Evolutionary conservation across 441 rosid species (phyloP).

Genomic region (Manihot esculenta): DNA sequence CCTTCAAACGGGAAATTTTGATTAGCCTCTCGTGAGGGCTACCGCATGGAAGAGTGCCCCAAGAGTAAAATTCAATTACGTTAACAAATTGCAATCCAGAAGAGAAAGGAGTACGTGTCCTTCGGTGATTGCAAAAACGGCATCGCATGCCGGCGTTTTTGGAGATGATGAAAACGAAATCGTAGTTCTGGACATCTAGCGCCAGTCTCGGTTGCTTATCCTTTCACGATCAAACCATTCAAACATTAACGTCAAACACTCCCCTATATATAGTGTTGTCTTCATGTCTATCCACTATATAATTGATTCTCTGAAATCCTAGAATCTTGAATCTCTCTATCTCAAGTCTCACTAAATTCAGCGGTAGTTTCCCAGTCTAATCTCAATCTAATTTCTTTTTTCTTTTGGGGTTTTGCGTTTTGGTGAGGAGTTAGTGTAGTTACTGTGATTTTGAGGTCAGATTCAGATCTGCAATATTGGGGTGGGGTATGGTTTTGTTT

Average conservation of each 20-base stretch:
- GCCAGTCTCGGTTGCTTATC: too few relatives aligned
- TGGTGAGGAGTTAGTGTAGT: background rate
- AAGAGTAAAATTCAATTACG: background rate
- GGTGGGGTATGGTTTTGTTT: constrained; percentile 17
- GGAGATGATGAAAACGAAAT: background rate
- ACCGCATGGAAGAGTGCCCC: background rate
- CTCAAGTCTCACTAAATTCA: background rate
- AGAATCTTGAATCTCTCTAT: background rate
- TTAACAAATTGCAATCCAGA: background rate
- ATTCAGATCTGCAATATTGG: constrained; percentile 39
- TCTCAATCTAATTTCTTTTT: background rate
- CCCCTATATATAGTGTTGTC: too few relatives aligned
- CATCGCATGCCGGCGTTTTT: background rate
- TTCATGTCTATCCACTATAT: background rate
- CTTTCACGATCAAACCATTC: too few relatives aligned
- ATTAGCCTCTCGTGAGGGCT: background rate
- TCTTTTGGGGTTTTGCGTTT: background rate
- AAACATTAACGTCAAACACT: too few relatives aligned
- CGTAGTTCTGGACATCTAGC: background rate
- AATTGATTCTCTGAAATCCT: background rate
- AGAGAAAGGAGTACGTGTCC: background rate
- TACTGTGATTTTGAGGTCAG: constrained; percentile 5
- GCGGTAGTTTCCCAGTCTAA: background rate
- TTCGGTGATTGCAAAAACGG: background rate
- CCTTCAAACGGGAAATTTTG: too few relatives aligned